phyloP scores from a whole-genome alignment of 176 grass and related monocot species.

The Musa itinerans region DNA sequence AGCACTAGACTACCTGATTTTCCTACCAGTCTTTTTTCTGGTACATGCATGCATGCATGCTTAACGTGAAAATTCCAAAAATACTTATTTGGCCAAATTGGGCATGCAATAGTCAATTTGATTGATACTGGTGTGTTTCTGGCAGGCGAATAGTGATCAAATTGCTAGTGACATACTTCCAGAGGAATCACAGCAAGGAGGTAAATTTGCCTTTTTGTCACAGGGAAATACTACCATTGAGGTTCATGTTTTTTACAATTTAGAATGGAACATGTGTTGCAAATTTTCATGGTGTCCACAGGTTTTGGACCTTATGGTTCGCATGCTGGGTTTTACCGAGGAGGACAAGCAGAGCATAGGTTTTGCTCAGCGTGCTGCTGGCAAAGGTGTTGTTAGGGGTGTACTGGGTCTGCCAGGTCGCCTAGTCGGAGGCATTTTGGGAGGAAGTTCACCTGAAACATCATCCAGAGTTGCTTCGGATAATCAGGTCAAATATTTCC shows the following conservation, averaged over 20 bases:
- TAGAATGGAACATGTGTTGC: no score
- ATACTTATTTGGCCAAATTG: not conserved
- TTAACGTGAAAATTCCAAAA: no score
- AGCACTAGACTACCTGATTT: no score
- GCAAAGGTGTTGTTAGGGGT: conserved; percentile 73
- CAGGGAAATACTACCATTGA: not conserved
- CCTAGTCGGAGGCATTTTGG: conserved; percentile 68
- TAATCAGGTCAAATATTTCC: conserved; percentile 39
- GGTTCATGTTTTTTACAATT: not conserved
- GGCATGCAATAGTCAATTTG: not conserved
- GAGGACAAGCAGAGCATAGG: conserved; percentile 95
- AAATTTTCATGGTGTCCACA: conserved; percentile 3
- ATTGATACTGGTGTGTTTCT: not conserved
- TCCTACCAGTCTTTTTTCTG: no score
- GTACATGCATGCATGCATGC: no score
- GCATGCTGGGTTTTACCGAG: conserved; percentile 91
- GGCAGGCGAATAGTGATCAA: conserved; percentile 92
- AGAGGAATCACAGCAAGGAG: conserved; percentile 94
- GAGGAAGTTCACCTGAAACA: conserved; percentile 37
- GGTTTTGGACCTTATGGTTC: conserved; percentile 91
- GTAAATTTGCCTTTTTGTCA: conserved; percentile 11
- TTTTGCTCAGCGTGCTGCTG: conserved; percentile 59
- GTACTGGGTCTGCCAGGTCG: conserved; percentile 76
- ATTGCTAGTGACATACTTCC: conserved; percentile 89
- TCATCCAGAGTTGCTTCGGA: conserved; percentile 32